Evolutionary conservation across 2,329 filamentous ascomycete species (phyloP), one percentile per base, ranked within the genome.

Genomic region (Ophiosphaerella herpotricha): DNA sequence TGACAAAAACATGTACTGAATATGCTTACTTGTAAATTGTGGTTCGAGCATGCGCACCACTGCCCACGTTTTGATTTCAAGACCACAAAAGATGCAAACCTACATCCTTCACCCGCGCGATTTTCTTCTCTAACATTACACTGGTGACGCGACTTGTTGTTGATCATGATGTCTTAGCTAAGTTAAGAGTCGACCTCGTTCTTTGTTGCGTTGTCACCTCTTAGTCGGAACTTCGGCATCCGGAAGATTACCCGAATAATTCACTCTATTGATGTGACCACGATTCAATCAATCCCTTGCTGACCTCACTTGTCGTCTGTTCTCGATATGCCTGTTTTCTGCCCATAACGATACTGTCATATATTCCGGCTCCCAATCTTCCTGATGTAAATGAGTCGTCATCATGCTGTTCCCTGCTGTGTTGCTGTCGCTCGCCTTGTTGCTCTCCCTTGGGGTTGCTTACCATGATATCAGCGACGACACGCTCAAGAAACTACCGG

Each of bases 401-500:
- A 57, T 12, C 13, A 59, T 61, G 57, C 52, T 65, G 43, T 52
- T 67, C 33, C 48, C 50, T 38, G 46, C 41, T 46, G 47, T 57
- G 44, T 44, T 71, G 31, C 44, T 68, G 37, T 58, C 60, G 50
- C 59, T 72, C 37, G 23, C 57, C 44, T 50, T 57, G 11, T 34
- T 66, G 16, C 31, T 65, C 54, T 71, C 55, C 53, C 43, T 70
- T 36, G 66, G 66, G 23, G 39, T 65, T 41, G 81, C 82, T 48
- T 87, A 87, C 72, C 76, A 77, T 26, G 64, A 78, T 42, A 79
- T 97, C 53, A 90, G 90, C 48, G 89, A 97, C 75, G 82, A 85
- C 38, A 86, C 88, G 13, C 81, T 99, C 47, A 82, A 80, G 56
- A 78, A 77, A 46, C 81, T 99, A 11, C 89, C 91, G 5, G 82